Evolutionary conservation across 805 yeast species (phyloP), one percentile per base, ranked within the genome.

Genomic region (Candida methanosorbosa): DNA sequence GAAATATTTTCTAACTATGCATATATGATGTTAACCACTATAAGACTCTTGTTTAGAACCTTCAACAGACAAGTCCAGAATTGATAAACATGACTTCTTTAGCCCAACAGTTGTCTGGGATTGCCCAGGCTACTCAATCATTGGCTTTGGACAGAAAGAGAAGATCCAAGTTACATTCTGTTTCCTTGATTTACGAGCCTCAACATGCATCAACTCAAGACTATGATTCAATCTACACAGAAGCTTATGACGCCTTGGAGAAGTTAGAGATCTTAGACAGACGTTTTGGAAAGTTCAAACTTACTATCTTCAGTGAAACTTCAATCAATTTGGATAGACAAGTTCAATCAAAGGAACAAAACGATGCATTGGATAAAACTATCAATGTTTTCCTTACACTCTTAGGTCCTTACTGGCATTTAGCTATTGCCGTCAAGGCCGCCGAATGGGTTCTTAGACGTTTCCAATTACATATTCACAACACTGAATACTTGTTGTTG

Each of bases 391-490:
- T 84, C 51, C 61, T 92, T 40, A 68, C 79, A 38, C 64, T 90
- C 44, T 65, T 78, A 9, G 78, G 94, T 4, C 85, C 94, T 2
- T 78, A 78, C 55, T 76, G 90, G 71, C 71, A 76, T 42, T 60
- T 87, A 35, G 70, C 77, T 17, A 84, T 94, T 18, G 71, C 96
- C 3, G 50, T 85, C 33, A 78, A 79, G 46, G 90, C 96, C 5
- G 66, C 86, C 11, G 98, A 92, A 63, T 92, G 98, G 98, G 74
- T 88, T 18, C 80, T 92, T 15, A 80, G 98, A 62, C 72, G 97
- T 47, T 92, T 78, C 63, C 79, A 86, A 51, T 75, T 86, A 44
- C 88, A 92, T 53, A 66, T 83, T 32, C 79, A 81, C 49, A 86
- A 83, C 49, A 63, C 87, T 0, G 97, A 90, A 55, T 54, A 66